Evolutionary conservation across 306 rosid species (phyloP), one percentile per base, ranked within the genome.

Genomic region (Cyclanthera cordifolia): DNA sequence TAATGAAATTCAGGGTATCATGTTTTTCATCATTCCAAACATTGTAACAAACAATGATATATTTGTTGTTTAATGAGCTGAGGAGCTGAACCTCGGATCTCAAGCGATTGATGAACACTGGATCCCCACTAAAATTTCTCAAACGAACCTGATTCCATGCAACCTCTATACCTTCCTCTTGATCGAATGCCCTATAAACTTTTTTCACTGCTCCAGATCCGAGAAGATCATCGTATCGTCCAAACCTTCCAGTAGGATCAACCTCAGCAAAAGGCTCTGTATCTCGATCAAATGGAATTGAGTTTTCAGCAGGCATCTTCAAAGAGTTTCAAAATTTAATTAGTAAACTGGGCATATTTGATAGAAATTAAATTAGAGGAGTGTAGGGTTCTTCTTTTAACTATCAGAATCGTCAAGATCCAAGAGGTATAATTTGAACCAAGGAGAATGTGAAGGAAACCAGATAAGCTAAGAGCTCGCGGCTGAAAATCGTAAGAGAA

Each of bases 111-210:
- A 92, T 74, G 34, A 92, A 75, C 37, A 76, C 81, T 34, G 87
- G 93, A 50, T 89, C 88, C 0, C 87, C 85, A 17, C 85, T 79
- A 75, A 87, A 87, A 47, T 76, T 78, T 70, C 86, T 72, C 61
- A 92, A 78, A 3, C 83, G 82, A 53, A 92, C 97, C 82, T 89
- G 95, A 73, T 89, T 92, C 97, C 96, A 92, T 12, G 97, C 97
- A 46, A 92, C 96, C 79, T 92, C 97, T 28, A 70, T 89, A 4
- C 97, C 97, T 79, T 92, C 95, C 76, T 84, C 82, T 73, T 85
- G 96, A 86, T 92, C 98, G 76, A 92, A 92, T 2, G 82, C 96
- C 77, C 95, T 74, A 47, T 89, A 92, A 6, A 92, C 98, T 69
- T 82, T 92, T 72, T 92, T 92, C 77, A 92, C 90, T 13, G 95